phyloP scores from a whole-genome alignment of 768 basidiomycete genomes.

The Rhizopogon salebrosus region DNA sequence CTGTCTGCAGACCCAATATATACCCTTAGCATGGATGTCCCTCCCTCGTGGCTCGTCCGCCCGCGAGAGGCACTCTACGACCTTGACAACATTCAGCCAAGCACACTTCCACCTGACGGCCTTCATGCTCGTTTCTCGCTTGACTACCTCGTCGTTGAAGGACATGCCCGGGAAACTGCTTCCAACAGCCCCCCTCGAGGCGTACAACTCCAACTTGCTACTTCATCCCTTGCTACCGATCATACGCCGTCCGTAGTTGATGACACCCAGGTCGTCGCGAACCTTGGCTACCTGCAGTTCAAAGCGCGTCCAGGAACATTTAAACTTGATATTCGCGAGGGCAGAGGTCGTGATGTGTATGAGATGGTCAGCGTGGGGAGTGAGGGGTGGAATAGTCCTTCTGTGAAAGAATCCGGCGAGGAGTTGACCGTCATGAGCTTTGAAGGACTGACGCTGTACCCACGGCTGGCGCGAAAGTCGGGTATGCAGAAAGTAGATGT shows the following conservation, averaged over 20 bases:
- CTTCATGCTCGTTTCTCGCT: constrained; percentile 81
- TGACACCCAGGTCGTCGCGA: constrained; percentile 91
- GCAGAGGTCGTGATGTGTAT: constrained; percentile 77
- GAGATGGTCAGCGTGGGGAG: constrained; percentile 82
- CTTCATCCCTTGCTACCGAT: constrained; percentile 33
- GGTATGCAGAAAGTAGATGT: constrained; percentile 87
- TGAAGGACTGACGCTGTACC: constrained; percentile 86
- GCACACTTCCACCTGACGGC: constrained; percentile 53
- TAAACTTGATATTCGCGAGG: constrained; percentile 74
- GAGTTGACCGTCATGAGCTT: constrained; percentile 84
- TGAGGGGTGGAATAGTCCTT: constrained; percentile 81
- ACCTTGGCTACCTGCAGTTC: constrained; percentile 95
- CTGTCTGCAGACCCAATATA: constrained; percentile 87
- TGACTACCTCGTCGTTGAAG: constrained; percentile 90
- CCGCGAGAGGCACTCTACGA: constrained; percentile 87
- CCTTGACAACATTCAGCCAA: constrained; percentile 91
- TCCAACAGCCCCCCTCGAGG: constrained; percentile 78
- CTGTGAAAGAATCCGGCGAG: constrained; percentile 61
- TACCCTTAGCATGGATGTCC: constrained; percentile 90
- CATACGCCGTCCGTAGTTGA: constrained; percentile 43
- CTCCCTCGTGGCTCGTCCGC: constrained; percentile 88
- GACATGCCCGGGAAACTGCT: constrained; percentile 77
- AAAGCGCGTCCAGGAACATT: constrained; percentile 89
- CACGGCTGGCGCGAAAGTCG: constrained; percentile 58
- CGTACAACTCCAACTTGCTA: constrained; percentile 79